These are phyloP conservation scores for Silene vulgaris DNA, from an alignment of 179 eudicot species.

Conservation along the genomic window DNA sequence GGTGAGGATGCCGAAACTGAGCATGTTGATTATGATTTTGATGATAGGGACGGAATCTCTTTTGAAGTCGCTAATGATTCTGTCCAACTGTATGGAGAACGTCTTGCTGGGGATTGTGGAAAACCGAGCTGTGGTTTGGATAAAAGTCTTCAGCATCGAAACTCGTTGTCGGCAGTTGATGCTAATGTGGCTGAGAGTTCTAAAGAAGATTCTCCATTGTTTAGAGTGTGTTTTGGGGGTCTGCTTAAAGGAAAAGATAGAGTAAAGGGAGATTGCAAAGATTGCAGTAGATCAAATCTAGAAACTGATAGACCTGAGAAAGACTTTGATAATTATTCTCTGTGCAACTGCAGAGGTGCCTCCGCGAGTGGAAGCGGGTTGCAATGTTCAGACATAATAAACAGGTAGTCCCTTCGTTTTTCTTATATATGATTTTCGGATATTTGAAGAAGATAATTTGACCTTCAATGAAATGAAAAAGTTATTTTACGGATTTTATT, in stretches of 20 bases:
- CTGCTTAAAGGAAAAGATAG: constrained; percentile 3
- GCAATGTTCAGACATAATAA: constrained; percentile 34
- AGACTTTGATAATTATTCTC: constrained; percentile 22
- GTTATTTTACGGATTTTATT: no score
- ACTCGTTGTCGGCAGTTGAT: constrained; percentile 14
- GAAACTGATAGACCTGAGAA: constrained; percentile 32
- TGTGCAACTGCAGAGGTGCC: constrained; percentile 23
- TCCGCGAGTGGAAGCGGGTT: constrained; percentile 34
- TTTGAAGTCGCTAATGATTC: constrained; percentile 33
- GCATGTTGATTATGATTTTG: constrained; percentile 54
- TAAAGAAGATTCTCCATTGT: constrained; percentile 15
- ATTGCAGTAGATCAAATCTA: constrained; percentile 28
- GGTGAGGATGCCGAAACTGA: constrained; percentile 45
- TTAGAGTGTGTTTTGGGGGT: constrained; percentile 8
- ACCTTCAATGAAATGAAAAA: no score
- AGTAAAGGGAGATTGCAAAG: constrained; percentile 21
- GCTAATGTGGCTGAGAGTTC: constrained; percentile 10
- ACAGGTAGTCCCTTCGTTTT: constrained; percentile 32
- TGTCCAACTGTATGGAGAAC: constrained; percentile 22
- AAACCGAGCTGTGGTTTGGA: constrained; percentile 7
- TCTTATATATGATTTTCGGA: not conserved
- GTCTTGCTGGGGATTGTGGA: constrained; percentile 20
- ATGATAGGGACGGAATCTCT: constrained; percentile 42
- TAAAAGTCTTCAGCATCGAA: constrained; percentile 14
- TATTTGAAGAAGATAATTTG: no score